Evolutionary conservation across 2,329 filamentous ascomycete species (phyloP), one percentile per base, ranked within the genome.

Genomic region (Sordariomycetes sp.): DNA sequence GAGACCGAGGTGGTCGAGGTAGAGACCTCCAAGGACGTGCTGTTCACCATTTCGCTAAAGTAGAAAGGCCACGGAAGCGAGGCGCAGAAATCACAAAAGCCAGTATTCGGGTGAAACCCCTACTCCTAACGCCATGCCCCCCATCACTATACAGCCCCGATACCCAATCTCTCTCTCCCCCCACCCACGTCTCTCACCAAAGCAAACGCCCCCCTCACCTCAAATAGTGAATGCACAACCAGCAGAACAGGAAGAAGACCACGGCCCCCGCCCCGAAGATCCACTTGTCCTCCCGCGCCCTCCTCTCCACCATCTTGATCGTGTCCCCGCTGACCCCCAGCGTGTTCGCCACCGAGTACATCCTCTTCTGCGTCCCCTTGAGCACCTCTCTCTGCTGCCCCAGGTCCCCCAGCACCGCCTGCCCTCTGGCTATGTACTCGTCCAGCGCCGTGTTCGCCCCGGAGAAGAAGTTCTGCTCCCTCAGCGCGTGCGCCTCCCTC

Each of bases 271-370:
- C 88, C 80, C 88, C 89, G 71, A 99, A 99, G 40, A 99, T 96
- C 91, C 92, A 97, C 74, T 97, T 97, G 71, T 99, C 94, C 76
- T 97, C 89, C 71, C 85, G 88, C 55, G 94, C 91, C 62, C 94
- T 80, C 64, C 94, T 76, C 74, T 97, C 93, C 50, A 99, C 88
- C 90, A 94, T 97, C 53, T 94, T 85, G 63, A 99, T 99, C 1
- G 94, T 99, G 70, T 97, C 93, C 22, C 93, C 92, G 67, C 89
- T 95, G 60, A 99, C 82, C 0, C 94, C 94, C 54, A 99, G 74
- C 24, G 94, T 97, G 69, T 96, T 97, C 7, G 90, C 94, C 22
- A 97, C 91, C 65, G 84, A 93, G 69, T 97, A 97, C 55, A 99
- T 77, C 69, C 86, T 85, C 70, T 87, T 87, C 73, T 99, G 94